Base-by-base conservation (phyloP, 148 eudicot genomes). In the Selenicereus undatus region DNA sequence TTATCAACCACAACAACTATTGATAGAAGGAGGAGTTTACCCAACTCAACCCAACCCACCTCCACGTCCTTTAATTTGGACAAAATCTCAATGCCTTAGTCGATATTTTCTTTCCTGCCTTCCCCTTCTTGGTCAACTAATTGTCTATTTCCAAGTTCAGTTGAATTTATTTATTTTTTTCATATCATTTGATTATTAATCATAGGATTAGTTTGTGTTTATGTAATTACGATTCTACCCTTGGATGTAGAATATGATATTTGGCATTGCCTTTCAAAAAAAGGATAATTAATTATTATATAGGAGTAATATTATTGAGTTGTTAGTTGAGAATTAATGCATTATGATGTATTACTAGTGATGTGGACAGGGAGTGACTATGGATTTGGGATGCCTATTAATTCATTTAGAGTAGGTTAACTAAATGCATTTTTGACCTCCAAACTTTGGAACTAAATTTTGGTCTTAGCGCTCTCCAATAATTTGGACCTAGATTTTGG, bases 1-100 rank as follows among this genome's bases (percentile, higher is more conserved):
- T 0, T 29, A 30, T 76, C 54, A 36, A 82, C 82, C 65, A 58
- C 76, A 82, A 75, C 81, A 48, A 80, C 74, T 84, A 64, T 64
- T 64, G n/a, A 22, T 7, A 36, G 62, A 9, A 26, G 73, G 52
- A 77, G 88, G 77, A 83, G 89, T 87, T 90, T 81, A 90, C 90
- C 92, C 35, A 90, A 88, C 87, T 84, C 89, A 83, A 89, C 83
- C 85, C 89, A 86, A 90, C 88, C 88, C 74, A 84, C 82, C 90
- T 73, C 77, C 71, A 35, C n/a, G 66, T 36, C 65, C 29, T 71
- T 79, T 32, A 32, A 32, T 32, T 32, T 48, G 76, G 71, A 60
- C 66, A 48, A 71, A 51, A 71, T 2, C 56, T 43, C 56, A 45
- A n/a, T 45, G 56, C 51, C 58, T 48, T 73, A 56, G 76, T 51